phyloP scores from a whole-genome alignment of 352 stramenopile species.

The Phytopythium sindhum region DNA sequence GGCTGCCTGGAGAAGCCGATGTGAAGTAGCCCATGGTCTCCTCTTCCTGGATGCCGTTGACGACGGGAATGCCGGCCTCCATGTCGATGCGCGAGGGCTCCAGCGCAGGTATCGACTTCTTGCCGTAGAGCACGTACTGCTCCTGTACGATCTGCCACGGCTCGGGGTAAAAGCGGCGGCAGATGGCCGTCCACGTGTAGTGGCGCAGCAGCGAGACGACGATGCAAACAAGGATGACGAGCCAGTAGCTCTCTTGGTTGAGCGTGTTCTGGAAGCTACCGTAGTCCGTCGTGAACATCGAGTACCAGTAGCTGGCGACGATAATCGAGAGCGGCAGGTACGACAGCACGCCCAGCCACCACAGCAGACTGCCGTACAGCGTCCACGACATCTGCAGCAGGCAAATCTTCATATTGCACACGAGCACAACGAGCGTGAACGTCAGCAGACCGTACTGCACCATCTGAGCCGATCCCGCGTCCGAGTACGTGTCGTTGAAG shows the following conservation, averaged over 20 bases:
- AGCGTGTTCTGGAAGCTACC: slow-evolving; percentile 79
- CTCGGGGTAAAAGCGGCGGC: slow-evolving; percentile 67
- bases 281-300: slow-evolving; percentile 61
- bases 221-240: slow-evolving; percentile 59
- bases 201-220: slow-evolving; percentile 60
- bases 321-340: slow-evolving; percentile 66
- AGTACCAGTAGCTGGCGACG: slow-evolving; percentile 59
- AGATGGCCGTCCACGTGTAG: slow-evolving; percentile 68
- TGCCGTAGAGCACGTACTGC: slow-evolving; percentile 47
- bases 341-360: slow-evolving; percentile 59
- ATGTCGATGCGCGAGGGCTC: slow-evolving; percentile 40
- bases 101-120: slow-evolving; percentile 11
- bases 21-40: slow-evolving; percentile 41
- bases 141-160: slow-evolving; percentile 85
- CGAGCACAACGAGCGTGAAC: slow-evolving; percentile 93
- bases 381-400: slow-evolving; percentile 83
- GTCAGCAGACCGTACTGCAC: slow-evolving; percentile 91
- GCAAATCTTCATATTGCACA: slow-evolving; percentile 91
- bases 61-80: slow-evolving; percentile 2
- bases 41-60: slow-evolving; percentile 30
- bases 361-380: slow-evolving; percentile 36
- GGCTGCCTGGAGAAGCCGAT: slow-evolving; percentile 25
- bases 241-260: slow-evolving; percentile 56
- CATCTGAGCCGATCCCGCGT: slow-evolving; percentile 84
- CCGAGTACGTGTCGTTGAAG: slow-evolving; percentile 68